Evolutionary conservation across 2,329 filamentous ascomycete genomes (phyloP).

Genomic region (Ceratocystiopsis brevicomis): DNA sequence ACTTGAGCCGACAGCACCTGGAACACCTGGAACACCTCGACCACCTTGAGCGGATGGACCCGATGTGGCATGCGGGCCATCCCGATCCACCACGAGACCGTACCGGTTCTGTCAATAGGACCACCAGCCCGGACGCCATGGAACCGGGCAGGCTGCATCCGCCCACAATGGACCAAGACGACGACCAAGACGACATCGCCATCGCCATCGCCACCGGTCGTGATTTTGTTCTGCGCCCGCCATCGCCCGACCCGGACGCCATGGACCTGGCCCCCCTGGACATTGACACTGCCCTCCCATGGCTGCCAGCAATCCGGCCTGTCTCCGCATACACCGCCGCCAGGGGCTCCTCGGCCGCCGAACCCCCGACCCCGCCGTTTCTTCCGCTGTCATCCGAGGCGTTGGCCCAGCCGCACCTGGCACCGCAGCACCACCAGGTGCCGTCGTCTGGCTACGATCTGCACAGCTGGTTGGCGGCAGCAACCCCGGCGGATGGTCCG

Average conservation of each 20-base stretch:
- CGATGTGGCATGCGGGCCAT: too few relatives aligned
- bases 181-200: neutral
- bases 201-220: neutral
- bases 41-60: neutral
- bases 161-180: neutral
- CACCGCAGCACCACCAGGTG: conserved; percentile 3
- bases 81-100: too few relatives aligned
- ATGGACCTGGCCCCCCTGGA: neutral
- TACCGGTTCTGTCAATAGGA: too few relatives aligned
- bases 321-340: too few relatives aligned
- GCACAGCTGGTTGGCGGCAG: conserved; percentile 3
- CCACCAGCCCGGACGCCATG: too few relatives aligned
- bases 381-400: conserved; percentile 2
- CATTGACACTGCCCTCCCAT: too few relatives aligned
- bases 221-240: conserved; percentile 1
- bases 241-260: neutral
- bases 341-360: too few relatives aligned
- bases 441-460: conserved; percentile 6
- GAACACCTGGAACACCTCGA: neutral
- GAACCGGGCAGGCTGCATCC: too few relatives aligned
- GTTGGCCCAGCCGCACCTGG: conserved; percentile 3
- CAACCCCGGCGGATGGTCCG: neutral
- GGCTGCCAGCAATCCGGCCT: too few relatives aligned
- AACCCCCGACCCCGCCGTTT: neutral
- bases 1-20: conserved; percentile 4